These are phyloP conservation scores for Coffea canephora DNA, from an alignment of 257 asterid genomes.

Conservation along the genomic window DNA sequence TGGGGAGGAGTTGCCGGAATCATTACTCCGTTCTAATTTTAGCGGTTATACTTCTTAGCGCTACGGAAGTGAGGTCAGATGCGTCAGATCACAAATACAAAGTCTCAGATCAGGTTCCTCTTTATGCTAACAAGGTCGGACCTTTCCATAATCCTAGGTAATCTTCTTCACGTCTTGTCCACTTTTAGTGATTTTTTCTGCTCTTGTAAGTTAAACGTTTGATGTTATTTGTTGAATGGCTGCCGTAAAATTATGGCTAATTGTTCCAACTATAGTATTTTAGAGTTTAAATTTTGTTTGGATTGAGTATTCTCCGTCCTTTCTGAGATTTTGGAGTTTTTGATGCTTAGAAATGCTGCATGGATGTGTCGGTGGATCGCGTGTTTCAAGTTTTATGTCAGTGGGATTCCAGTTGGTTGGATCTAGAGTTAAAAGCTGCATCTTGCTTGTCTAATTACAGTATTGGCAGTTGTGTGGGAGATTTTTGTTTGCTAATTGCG, in stretches of 20 bases:
- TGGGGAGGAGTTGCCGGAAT: slow-evolving; percentile 21
- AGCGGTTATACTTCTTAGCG: slow-evolving; percentile 8
- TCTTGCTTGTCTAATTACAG: background rate
- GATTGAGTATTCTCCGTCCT: background rate
- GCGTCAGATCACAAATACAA: slow-evolving; percentile 38
- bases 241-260: background rate
- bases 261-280: background rate
- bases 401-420: slow-evolving; percentile 2
- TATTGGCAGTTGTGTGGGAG: background rate
- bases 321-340: background rate
- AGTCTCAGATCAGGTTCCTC: slow-evolving; percentile 33
- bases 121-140: slow-evolving; percentile 44
- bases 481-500: background rate
- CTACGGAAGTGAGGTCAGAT: slow-evolving; percentile 32
- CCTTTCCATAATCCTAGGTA: slow-evolving; percentile 48
- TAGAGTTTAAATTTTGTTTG: background rate
- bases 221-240: background rate
- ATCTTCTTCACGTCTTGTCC: background rate
- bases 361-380: slow-evolving; percentile 6
- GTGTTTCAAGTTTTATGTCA: background rate
- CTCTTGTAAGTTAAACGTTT: background rate
- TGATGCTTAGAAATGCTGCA: background rate
- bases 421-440: slow-evolving; percentile 6
- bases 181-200: background rate
- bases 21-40: slow-evolving; percentile 14